These are phyloP conservation scores for Chytriomyces sp. DNA, from an alignment of 192 early-diverging fungal genomes.

Conservation along the genomic window DNA sequence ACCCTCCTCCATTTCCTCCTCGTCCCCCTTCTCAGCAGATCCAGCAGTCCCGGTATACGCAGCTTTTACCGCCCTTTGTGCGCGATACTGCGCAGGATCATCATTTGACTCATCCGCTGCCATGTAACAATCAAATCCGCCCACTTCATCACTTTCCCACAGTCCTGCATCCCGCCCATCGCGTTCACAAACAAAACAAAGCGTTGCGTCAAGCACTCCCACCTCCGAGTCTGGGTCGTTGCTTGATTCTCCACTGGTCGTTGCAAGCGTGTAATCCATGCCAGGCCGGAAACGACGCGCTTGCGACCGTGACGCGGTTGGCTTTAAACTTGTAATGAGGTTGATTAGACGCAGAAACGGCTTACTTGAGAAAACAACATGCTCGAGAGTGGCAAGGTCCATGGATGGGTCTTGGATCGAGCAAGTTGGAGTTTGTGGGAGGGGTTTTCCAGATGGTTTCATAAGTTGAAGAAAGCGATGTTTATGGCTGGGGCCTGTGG, in stretches of 20 bases:
- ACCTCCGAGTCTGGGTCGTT: neutral
- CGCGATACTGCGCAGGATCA: constrained; percentile 74
- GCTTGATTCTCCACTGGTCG: constrained; percentile 35
- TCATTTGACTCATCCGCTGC: constrained; percentile 67
- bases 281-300: constrained; percentile 79
- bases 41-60: constrained; percentile 4
- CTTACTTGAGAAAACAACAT: constrained; percentile 55
- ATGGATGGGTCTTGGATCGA: constrained; percentile 24
- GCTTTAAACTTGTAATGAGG: constrained; percentile 58
- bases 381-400: constrained; percentile 47
- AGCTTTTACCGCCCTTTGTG: constrained; percentile 13
- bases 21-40: neutral
- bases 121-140: constrained; percentile 82
- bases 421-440: constrained; percentile 4
- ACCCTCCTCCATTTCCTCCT: neutral
- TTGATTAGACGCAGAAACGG: constrained; percentile 69
- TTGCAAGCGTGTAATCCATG: constrained; percentile 80
- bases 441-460: constrained; percentile 2
- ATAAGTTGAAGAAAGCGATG: constrained; percentile 66
- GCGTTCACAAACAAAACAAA: constrained; percentile 52
- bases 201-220: constrained; percentile 66
- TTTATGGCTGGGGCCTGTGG: constrained; percentile 68
- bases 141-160: constrained; percentile 45
- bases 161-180: constrained; percentile 27
- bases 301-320: constrained; percentile 51